phyloP scores from a whole-genome alignment of 2,329 filamentous ascomycete species.

The Penicillium sp. region DNA sequence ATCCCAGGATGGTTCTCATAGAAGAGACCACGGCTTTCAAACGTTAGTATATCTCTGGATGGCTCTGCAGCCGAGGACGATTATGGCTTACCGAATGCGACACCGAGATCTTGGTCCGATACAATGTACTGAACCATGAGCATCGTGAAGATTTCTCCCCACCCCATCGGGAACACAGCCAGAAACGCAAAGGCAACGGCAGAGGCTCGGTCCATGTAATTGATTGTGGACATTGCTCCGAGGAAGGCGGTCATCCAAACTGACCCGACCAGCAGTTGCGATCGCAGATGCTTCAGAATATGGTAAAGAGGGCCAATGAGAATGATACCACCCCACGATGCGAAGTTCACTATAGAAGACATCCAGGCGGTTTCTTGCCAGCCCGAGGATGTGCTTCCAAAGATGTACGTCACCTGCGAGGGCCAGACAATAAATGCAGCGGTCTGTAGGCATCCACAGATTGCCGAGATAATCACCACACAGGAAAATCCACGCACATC shows the following conservation, averaged over 20 bases:
- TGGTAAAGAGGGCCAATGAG: background rate
- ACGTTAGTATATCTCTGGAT: background rate
- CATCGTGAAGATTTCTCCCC: background rate
- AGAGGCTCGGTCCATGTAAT: background rate
- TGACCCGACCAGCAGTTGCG: background rate
- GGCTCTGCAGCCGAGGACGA: background rate
- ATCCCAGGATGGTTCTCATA: background rate
- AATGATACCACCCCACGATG: background rate
- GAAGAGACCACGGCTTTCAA: background rate
- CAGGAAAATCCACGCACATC: background rate
- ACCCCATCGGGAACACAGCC: background rate
- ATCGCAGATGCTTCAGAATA: background rate
- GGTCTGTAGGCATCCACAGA: background rate
- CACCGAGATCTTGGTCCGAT: background rate
- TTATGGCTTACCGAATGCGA: background rate
- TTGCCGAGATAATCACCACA: background rate
- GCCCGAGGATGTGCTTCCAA: background rate
- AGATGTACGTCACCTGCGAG: background rate
- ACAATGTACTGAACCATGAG: background rate
- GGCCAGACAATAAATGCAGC: background rate
- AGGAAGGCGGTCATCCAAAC: background rate
- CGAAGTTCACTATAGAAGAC: background rate
- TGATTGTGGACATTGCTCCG: background rate
- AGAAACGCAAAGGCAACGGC: background rate
- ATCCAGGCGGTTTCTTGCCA: background rate